These are phyloP conservation scores for Abelmoschus esculentus DNA, from an alignment of 345 rosid genomes.

Conservation along the genomic window DNA sequence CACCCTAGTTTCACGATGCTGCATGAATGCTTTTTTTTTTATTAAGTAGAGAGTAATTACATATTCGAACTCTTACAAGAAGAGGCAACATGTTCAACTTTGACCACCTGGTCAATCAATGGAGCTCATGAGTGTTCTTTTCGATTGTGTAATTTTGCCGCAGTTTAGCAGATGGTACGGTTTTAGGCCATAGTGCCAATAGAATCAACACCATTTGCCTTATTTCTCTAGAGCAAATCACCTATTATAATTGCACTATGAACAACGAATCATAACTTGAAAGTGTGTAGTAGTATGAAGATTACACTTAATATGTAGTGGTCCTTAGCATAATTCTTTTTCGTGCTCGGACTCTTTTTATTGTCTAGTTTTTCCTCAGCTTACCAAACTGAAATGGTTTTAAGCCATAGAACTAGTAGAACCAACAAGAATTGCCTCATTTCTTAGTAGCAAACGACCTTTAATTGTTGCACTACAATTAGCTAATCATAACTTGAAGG, in stretches of 20 bases:
- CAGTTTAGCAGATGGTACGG: background rate
- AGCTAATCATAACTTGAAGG: background rate
- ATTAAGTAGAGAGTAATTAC: too few relatives aligned
- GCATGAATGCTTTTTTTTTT: too few relatives aligned
- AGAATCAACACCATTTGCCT: background rate
- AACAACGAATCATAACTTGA: background rate
- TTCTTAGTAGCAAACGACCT: background rate
- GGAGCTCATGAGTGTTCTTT: background rate
- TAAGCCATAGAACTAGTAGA: background rate
- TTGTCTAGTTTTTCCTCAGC: background rate
- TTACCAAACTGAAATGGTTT: background rate
- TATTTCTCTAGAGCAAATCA: background rate
- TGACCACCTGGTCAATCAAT: too few relatives aligned
- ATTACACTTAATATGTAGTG: background rate
- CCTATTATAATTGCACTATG: background rate
- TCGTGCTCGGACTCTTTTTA: background rate
- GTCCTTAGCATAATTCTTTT: background rate
- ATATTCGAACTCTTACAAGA: too few relatives aligned
- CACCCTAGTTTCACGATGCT: too few relatives aligned
- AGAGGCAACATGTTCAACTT: too few relatives aligned
- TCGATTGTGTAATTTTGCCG: background rate
- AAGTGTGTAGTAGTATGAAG: background rate
- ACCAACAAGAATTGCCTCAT: background rate
- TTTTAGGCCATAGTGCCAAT: background rate
- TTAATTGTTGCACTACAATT: background rate